Evolutionary conservation across 2,329 filamentous ascomycete species (phyloP).

Genomic region (Aspergillus oerlinghausenensis): DNA sequence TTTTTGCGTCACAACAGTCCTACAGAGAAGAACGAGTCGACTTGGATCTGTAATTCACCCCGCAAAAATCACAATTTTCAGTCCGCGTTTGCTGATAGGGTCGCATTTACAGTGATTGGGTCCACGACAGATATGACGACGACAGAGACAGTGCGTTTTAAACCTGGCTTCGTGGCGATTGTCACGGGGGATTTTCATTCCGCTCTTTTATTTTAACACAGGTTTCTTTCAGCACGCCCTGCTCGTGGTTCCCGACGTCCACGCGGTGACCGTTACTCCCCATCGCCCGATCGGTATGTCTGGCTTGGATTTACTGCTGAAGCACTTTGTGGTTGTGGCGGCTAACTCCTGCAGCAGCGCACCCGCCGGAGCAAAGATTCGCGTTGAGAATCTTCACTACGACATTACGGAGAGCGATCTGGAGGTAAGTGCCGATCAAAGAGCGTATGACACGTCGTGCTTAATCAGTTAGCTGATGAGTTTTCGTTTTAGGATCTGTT

Average conservation of each 20-base stretch:
- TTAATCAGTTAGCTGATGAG: background rate
- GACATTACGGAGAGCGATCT: slow-evolving; percentile 82
- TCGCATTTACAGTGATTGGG: slow-evolving; percentile 70
- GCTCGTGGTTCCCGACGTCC: slow-evolving; percentile 41
- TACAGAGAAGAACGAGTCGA: slow-evolving; percentile 43
- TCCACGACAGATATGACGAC: slow-evolving; percentile 85
- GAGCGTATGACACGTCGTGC: background rate
- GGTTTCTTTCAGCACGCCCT: slow-evolving; percentile 32
- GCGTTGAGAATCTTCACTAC: slow-evolving; percentile 88
- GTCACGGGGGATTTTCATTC: background rate
- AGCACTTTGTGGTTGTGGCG: background rate
- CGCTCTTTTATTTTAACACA: slow-evolving; percentile 16
- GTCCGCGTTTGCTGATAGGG: background rate
- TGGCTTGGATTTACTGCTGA: background rate
- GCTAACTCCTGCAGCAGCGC: slow-evolving; percentile 40
- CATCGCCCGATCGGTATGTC: slow-evolving; percentile 35
- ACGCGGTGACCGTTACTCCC: slow-evolving; percentile 31
- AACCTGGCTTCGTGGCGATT: slow-evolving; percentile 2
- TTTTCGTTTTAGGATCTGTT: slow-evolving; percentile 66
- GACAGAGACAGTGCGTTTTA: slow-evolving; percentile 50
- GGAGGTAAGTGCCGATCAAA: slow-evolving; percentile 49
- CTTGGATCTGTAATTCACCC: slow-evolving; percentile 39
- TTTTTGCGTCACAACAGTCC: slow-evolving; percentile 39
- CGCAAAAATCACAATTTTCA: background rate
- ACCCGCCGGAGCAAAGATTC: slow-evolving; percentile 62